phyloP scores from a whole-genome alignment of 75 land plant genomes.

The Picea glauca region DNA sequence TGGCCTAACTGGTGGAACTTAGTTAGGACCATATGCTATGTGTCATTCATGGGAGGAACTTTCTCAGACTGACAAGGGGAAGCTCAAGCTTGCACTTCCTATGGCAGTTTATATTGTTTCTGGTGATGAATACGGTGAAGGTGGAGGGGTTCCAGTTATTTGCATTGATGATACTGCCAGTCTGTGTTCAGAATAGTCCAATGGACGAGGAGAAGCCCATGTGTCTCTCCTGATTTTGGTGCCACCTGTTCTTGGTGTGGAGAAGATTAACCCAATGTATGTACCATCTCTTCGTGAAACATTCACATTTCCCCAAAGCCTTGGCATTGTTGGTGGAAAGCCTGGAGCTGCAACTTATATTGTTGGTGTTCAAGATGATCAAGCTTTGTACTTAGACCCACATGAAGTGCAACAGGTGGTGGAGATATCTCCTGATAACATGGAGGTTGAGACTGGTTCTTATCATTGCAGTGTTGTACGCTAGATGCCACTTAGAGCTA shows the following conservation, averaged over 20 bases:
- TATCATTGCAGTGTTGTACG: conserved; percentile 71
- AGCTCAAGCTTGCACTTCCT: conserved; percentile 30
- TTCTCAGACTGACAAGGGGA: conserved; percentile 34
- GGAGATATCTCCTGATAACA: conserved; percentile 39
- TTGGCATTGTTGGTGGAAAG: conserved; percentile 95
- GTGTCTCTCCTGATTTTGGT: conserved; percentile 67
- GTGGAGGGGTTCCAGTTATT: conserved; percentile 95
- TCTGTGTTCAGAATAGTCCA: conserved; percentile 46
- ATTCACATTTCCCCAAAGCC: conserved; percentile 92
- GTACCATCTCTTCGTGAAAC: conserved; percentile 73
- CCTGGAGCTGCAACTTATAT: conserved; percentile 95
- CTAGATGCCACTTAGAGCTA: too few relatives aligned
- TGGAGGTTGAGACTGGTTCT: conserved; percentile 78
- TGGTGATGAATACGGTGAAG: conserved; percentile 95
- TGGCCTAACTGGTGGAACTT: conserved; percentile 86
- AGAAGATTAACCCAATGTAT: conserved; percentile 80
- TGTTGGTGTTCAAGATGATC: conserved; percentile 93
- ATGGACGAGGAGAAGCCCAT: conserved; percentile 28
- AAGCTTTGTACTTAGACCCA: conserved; percentile 94
- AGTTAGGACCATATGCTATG: conserved; percentile 98
- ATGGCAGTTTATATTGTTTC: conserved; percentile 89
- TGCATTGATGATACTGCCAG: conserved; percentile 68
- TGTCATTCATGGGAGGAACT: conserved; percentile 88
- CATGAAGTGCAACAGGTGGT: conserved; percentile 90
- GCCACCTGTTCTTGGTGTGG: conserved; percentile 82